Evolutionary conservation across 108 stramenopile genomes (phyloP).

Genomic region (Nitzschia palea): DNA sequence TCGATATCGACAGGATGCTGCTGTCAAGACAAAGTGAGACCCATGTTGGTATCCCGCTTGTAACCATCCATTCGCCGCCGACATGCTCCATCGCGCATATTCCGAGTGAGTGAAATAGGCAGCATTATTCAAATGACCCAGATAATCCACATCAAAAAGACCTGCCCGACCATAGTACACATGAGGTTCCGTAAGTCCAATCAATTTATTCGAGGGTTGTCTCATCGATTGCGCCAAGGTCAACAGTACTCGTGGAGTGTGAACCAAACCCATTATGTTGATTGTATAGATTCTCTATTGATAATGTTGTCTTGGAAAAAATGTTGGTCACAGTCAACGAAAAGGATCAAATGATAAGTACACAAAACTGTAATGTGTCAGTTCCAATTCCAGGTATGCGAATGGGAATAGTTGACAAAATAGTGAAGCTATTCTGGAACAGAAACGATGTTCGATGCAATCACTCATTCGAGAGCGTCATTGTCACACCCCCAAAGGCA

Average conservation of each 20-base stretch:
- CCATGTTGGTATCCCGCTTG: constrained; percentile 26
- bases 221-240: constrained; percentile 27
- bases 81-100: constrained; percentile 71
- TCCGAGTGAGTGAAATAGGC: constrained; percentile 71
- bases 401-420: too few relatives aligned
- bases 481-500: too few relatives aligned
- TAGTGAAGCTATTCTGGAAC: too few relatives aligned
- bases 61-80: constrained; percentile 51
- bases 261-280: constrained; percentile 40
- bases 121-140: constrained; percentile 78
- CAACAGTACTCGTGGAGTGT: constrained; percentile 38
- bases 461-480: too few relatives aligned
- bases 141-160: constrained; percentile 64
- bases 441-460: too few relatives aligned
- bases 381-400: too few relatives aligned
- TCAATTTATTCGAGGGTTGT: not conserved
- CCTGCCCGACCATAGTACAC: constrained; percentile 27
- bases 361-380: too few relatives aligned
- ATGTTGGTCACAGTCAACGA: too few relatives aligned
- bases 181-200: not conserved
- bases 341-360: too few relatives aligned
- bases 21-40: constrained; percentile 48
- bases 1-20: constrained; percentile 55
- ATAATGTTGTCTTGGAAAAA: too few relatives aligned
- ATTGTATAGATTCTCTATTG: too few relatives aligned